Evolutionary conservation across 345 rosid species (phyloP).

Genomic region (Litchi chinensis): DNA sequence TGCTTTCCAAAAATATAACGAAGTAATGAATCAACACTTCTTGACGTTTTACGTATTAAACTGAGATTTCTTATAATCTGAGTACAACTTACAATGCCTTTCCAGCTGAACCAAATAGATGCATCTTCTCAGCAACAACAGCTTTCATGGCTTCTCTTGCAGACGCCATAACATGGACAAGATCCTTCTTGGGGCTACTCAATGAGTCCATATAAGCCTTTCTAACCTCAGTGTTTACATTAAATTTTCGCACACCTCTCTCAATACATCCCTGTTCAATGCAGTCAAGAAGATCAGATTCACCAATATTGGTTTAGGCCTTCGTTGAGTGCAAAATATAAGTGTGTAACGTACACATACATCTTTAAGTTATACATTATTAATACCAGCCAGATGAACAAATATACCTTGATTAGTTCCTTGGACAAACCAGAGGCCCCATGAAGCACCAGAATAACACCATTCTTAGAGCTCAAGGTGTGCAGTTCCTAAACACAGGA

Average conservation of each 20-base stretch:
- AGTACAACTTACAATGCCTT: conserved; percentile 49
- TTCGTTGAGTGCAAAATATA: neutral
- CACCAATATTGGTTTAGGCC: neutral
- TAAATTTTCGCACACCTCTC: conserved; percentile 84
- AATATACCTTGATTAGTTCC: conserved; percentile 69
- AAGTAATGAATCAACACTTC: neutral
- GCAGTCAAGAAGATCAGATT: conserved; percentile 16
- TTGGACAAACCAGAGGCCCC: conserved; percentile 90
- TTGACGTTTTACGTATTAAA: neutral
- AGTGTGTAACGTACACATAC: neutral
- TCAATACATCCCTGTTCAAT: conserved; percentile 63
- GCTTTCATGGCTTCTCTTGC: conserved; percentile 84
- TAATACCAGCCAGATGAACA: conserved; percentile 2
- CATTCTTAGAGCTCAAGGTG: conserved; percentile 65
- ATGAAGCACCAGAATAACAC: conserved; percentile 85
- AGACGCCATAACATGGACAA: conserved; percentile 74
- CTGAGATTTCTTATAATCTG: neutral
- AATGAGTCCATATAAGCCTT: conserved; percentile 80
- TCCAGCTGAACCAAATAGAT: conserved; percentile 81
- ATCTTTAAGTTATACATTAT: neutral
- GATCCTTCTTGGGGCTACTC: conserved; percentile 53
- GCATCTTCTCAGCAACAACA: conserved; percentile 82
- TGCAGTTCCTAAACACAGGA: conserved; percentile 56
- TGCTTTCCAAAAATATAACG: neutral
- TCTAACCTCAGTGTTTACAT: conserved; percentile 88